These are phyloP conservation scores for Chiua virens DNA, from an alignment of 768 basidiomycete species.

Conservation along the genomic window DNA sequence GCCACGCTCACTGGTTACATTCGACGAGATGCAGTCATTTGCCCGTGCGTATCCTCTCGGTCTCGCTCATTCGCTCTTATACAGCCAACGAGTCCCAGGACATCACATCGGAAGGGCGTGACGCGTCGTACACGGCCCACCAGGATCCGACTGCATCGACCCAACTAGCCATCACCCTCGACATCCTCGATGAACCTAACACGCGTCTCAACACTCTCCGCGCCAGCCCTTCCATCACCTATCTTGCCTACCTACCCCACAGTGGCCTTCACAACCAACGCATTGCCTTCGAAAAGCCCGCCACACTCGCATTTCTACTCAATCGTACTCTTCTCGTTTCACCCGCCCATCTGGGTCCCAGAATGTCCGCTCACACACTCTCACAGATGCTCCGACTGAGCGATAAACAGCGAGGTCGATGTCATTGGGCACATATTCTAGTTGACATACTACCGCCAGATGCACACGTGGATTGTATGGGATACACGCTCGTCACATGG, in stretches of 20 bases:
- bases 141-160: not conserved
- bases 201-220: constrained; percentile 7
- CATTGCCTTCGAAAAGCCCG: constrained; percentile 82
- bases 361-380: constrained; percentile 54
- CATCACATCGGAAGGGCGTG: constrained; percentile 1
- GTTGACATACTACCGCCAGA: constrained; percentile 37
- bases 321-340: constrained; percentile 80
- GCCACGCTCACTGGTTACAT: constrained; percentile 59
- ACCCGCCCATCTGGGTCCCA: constrained; percentile 63
- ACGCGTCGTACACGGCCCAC: not conserved
- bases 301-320: constrained; percentile 63
- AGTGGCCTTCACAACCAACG: constrained; percentile 87
- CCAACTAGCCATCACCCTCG: constrained; percentile 23
- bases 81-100: constrained; percentile 21
- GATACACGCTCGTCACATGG: constrained; percentile 74
- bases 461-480: constrained; percentile 61
- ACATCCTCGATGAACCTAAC: constrained; percentile 29
- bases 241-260: constrained; percentile 79
- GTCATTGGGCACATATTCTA: constrained; percentile 48
- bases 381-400: constrained; percentile 44
- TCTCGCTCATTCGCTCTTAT: constrained; percentile 17
- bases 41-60: constrained; percentile 12
- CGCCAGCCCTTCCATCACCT: constrained; percentile 38
- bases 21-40: constrained; percentile 54
- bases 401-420: constrained; percentile 46